Base-by-base conservation (phyloP, 345 rosid species). In the Eucalyptus tenuipes region DNA sequence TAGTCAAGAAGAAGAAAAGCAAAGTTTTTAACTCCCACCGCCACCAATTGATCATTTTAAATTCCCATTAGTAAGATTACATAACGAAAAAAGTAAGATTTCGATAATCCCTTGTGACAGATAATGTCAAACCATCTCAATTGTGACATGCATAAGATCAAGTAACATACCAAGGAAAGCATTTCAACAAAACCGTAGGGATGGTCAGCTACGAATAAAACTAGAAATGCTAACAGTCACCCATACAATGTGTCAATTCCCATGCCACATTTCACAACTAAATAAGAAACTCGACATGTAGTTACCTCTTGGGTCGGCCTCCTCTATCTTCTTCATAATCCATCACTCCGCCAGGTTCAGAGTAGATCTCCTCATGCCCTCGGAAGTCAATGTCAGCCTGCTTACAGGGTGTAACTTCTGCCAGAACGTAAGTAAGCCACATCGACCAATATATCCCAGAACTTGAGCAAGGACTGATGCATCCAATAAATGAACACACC, bases 341-440 rank as follows among this genome's bases (percentile, higher is more conserved):
- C 99, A 98, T 98, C 94, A 98, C 97, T 96, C 99, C 99, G 92
- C 98, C 95, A 93, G 97, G 90, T 93, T 97, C 99, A 96, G 97
- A 94, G 94, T 92, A 97, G 93, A 93, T 93, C 92, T 96, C 99
- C 94, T 98, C 98, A 85, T 95, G 94, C 93, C 95, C 98, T 95
- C 96, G 94, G 95, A 91, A 94, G 89, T 95, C 99, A 89, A 91
- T 57, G 89, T 96, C 97, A 85, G 94, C 99, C 99, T 97, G 99
- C 96, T 96, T 92, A 97, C 94, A 96, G 97, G 91, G 91, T 95
- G 97, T 93, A 95, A 94, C 99, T 96, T 97, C 99, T 96, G 98
- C 99, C 98, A 98, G 94, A 93, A 95, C 57, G 98, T 98, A 98
- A 98, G 99, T 96, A 97, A 96, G 97, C 91, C 97, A 93, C 94